Conservation (phyloP, 768 basidiomycete genomes). For the Dentipellis sp. region DNA sequence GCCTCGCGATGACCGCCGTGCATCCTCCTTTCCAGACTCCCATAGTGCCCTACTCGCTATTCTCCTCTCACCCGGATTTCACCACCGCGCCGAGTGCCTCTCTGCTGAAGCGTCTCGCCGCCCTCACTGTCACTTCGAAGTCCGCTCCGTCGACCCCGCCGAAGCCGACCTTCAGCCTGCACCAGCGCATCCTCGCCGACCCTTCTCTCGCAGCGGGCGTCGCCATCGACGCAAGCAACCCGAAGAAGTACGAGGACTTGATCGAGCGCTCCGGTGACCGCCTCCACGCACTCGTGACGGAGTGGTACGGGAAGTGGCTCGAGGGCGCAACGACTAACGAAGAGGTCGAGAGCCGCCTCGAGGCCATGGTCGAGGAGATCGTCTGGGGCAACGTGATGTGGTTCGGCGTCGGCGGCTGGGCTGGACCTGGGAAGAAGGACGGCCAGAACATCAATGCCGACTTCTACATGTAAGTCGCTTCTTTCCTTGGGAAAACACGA, state of each 20-base stretch:
- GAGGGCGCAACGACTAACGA: slow-evolving; percentile 6
- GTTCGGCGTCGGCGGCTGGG: slow-evolving; percentile 51
- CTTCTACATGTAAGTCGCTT: slow-evolving; percentile 46
- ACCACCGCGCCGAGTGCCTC: not conserved
- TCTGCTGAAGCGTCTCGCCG: slow-evolving; percentile 18
- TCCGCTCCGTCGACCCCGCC: slow-evolving; percentile 27
- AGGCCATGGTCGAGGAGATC: slow-evolving; percentile 56
- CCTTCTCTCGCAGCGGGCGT: slow-evolving; percentile 7
- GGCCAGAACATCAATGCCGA: slow-evolving; percentile 39
- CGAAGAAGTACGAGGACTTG: slow-evolving; percentile 6
- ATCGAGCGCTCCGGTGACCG: slow-evolving; percentile 8
- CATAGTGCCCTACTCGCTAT: slow-evolving; percentile 23
- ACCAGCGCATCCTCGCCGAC: slow-evolving; percentile 48
- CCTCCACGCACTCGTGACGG: slow-evolving; percentile 10
- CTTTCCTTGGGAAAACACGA: not conserved
- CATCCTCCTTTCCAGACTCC: slow-evolving; percentile 29
- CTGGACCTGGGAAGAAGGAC: slow-evolving; percentile 12
- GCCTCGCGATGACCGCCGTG: slow-evolving; percentile 47
- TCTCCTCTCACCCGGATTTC: slow-evolving; percentile 4
- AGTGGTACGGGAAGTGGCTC: slow-evolving; percentile 15
- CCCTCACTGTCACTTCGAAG: slow-evolving; percentile 7
- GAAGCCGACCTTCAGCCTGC: slow-evolving; percentile 30
- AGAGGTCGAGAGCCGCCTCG: slow-evolving; percentile 24
- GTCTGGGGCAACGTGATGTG: slow-evolving; percentile 44
- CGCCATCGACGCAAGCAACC: not conserved